These are phyloP conservation scores for Rugosomyces carneus DNA, from an alignment of 1,284 basidiomycete genomes.

Conservation along the genomic window DNA sequence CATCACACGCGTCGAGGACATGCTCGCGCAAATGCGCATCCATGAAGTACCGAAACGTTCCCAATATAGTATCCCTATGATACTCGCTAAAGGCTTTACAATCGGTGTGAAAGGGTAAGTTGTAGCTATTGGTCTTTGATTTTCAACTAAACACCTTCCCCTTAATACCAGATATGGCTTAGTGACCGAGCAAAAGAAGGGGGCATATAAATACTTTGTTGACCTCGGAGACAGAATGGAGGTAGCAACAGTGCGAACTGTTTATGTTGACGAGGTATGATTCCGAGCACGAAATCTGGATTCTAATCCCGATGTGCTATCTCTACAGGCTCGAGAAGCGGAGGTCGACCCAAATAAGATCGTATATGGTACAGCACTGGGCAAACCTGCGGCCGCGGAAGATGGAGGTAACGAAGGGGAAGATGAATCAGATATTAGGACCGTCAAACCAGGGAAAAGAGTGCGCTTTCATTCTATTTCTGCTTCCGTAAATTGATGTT, in stretches of 20 bases:
- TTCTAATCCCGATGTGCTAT: neutral
- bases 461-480: conserved; percentile 28
- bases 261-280: conserved; percentile 74
- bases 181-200: conserved; percentile 81
- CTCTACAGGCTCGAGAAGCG: conserved; percentile 48
- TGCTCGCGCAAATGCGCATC: conserved; percentile 79
- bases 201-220: conserved; percentile 72
- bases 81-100: conserved; percentile 72
- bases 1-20: conserved; percentile 67
- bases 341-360: conserved; percentile 55
- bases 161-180: conserved; percentile 68
- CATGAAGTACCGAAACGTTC: conserved; percentile 87
- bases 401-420: conserved; percentile 34
- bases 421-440: conserved; percentile 28
- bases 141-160: no score
- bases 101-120: conserved; percentile 88
- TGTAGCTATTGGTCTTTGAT: no score
- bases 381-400: conserved; percentile 36
- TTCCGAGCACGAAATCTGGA: neutral
- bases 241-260: conserved; percentile 62
- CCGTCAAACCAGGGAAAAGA: conserved; percentile 43
- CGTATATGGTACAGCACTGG: conserved; percentile 57
- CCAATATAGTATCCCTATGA: conserved; percentile 77
- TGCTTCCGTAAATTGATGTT: neutral
- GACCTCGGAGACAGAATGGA: conserved; percentile 76